A percentile compares a stretch with the other conserved stretches of the same genome.
phyloP scores from a whole-genome alignment of 345 rosid genomes.

The Pistacia atlantica region DNA sequence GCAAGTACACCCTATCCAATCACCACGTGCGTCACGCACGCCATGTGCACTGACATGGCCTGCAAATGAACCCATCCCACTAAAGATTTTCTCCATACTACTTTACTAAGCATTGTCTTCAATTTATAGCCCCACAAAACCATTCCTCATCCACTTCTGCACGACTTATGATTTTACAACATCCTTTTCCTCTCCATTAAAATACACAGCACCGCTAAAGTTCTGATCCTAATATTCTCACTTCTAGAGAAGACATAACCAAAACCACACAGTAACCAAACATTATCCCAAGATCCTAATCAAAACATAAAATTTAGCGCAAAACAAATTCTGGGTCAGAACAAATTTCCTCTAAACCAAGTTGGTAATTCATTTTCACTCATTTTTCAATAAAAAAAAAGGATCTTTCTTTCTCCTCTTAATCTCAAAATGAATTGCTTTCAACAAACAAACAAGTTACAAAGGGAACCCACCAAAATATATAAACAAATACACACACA shows the following conservation, averaged over 20 bases:
- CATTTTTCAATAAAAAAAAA: not conserved
- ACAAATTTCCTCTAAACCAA: not conserved
- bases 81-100: not conserved
- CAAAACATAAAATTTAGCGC: not conserved
- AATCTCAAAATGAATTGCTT: not conserved
- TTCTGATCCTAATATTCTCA: not conserved
- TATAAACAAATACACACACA: not conserved
- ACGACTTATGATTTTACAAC: not conserved
- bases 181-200: not conserved
- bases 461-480: not conserved
- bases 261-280: not conserved
- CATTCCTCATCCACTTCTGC: not conserved
- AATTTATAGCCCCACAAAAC: not conserved
- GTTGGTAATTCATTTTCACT: not conserved
- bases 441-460: not conserved
- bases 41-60: no score
- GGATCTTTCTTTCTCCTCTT: not conserved
- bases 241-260: not conserved
- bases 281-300: constrained; percentile 9
- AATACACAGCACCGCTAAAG: not conserved
- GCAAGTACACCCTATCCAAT: no score
- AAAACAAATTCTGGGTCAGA: not conserved
- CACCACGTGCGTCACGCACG: no score
- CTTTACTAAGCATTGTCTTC: not conserved
- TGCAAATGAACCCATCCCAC: not conserved